These are phyloP conservation scores for Nakazawaea peltata DNA, from an alignment of 805 yeast species.

Conservation along the genomic window DNA sequence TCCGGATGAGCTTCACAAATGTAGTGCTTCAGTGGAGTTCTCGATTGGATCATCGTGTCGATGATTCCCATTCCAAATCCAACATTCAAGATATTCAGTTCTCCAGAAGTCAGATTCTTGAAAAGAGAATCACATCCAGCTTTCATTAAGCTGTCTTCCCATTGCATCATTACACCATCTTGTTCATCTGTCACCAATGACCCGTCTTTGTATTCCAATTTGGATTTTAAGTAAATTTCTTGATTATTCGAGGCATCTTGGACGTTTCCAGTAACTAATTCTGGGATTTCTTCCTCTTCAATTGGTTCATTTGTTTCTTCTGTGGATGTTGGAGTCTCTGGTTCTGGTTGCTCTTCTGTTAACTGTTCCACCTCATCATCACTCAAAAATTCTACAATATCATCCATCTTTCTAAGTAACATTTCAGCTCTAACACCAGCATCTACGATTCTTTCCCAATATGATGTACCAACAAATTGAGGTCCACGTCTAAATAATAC, in stretches of 20 bases:
- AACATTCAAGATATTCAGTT: conserved; percentile 59
- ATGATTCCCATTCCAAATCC: conserved; percentile 98
- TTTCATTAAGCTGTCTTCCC: conserved; percentile 83
- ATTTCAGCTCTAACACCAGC: conserved; percentile 92
- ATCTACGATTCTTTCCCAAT: conserved; percentile 50
- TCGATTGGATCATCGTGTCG: conserved; percentile 63
- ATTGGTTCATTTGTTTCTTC: conserved; percentile 6
- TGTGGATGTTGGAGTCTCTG: conserved; percentile 1
- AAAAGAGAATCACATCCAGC: conserved; percentile 73
- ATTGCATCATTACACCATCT: conserved; percentile 97
- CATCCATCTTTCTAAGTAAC: conserved; percentile 62
- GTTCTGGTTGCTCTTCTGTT: conserved; percentile 6
- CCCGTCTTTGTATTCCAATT: conserved; percentile 58
- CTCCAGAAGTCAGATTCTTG: conserved; percentile 28
- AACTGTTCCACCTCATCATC: conserved; percentile 22
- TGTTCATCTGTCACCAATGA: conserved; percentile 64
- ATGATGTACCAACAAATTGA: conserved; percentile 25
- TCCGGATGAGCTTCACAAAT: conserved; percentile 95
- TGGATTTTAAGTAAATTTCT: conserved; percentile 52
- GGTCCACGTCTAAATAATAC: conserved; percentile 44
- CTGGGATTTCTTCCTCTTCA: conserved; percentile 10
- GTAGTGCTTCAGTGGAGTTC: conserved; percentile 62
- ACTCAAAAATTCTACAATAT: conserved; percentile 51
- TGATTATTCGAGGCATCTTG: conserved; percentile 61
- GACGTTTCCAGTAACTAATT: conserved; percentile 13